These are phyloP conservation scores for Rosa multiflora DNA, from an alignment of 306 rosid genomes.

Conservation along the genomic window DNA sequence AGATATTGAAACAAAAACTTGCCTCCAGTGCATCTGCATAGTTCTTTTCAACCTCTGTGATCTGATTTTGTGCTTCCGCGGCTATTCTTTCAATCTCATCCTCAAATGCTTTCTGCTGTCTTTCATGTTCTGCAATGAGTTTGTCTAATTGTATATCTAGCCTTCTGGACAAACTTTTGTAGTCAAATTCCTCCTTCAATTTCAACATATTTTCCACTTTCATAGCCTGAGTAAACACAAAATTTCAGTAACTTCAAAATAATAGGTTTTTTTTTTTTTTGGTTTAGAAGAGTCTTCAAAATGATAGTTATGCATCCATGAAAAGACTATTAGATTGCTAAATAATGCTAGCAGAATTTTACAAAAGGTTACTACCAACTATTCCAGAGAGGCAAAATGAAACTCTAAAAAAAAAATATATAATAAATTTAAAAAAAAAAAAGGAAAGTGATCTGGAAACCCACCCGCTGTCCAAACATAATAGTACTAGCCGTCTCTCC, in stretches of 20 bases:
- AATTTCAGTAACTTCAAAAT: constrained; percentile 32
- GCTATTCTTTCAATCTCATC: constrained; percentile 77
- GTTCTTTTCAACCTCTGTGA: constrained; percentile 76
- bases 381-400: constrained; percentile 7
- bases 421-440: neutral
- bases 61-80: constrained; percentile 59
- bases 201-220: constrained; percentile 98
- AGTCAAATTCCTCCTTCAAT: constrained; percentile 94
- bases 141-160: constrained; percentile 87
- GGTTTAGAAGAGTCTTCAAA: neutral
- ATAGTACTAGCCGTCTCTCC: constrained; percentile 98
- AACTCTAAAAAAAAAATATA: constrained; percentile 13
- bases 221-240: constrained; percentile 72
- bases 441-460: constrained; percentile 27
- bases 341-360: neutral
- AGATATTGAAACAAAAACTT: constrained; percentile 28
- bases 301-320: constrained; percentile 8
- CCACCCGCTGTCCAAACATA: constrained; percentile 97
- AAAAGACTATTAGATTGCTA: constrained; percentile 12
- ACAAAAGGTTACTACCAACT: constrained; percentile 1
- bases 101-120: constrained; percentile 92
- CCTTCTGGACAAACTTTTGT: constrained; percentile 91
- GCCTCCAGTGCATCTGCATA: constrained; percentile 80
- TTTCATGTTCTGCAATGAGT: constrained; percentile 93
- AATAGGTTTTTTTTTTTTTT: neutral